These are phyloP conservation scores for Phialemonium atrogriseum DNA, from an alignment of 2,329 filamentous ascomycete genomes.

Conservation along the genomic window DNA sequence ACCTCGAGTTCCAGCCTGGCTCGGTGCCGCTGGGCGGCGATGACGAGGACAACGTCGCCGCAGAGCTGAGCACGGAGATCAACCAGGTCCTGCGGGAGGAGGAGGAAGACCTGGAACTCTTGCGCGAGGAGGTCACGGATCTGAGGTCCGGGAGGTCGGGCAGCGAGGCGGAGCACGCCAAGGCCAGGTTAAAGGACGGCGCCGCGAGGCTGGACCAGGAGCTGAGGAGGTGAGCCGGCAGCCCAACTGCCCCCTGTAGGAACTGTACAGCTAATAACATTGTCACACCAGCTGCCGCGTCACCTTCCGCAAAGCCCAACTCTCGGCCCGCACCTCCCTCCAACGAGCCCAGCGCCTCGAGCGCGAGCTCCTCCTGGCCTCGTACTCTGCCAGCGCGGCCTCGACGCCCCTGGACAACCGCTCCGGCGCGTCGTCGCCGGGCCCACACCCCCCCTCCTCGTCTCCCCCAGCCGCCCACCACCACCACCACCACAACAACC, in stretches of 20 bases:
- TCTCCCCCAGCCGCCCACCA: not conserved
- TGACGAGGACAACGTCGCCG: conserved; percentile 45
- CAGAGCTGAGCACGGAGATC: conserved; percentile 75
- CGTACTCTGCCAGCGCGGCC: conserved; percentile 34
- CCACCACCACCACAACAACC: conserved; percentile 7
- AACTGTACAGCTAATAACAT: not conserved
- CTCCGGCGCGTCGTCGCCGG: conserved; percentile 26
- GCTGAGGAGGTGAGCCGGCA: conserved; percentile 58
- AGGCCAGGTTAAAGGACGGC: conserved; percentile 56
- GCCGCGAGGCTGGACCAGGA: conserved; percentile 61
- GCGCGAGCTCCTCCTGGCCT: conserved; percentile 65
- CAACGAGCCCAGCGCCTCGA: conserved; percentile 68
- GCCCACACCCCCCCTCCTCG: too few relatives aligned
- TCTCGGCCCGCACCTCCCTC: conserved; percentile 68
- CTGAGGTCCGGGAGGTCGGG: conserved; percentile 43
- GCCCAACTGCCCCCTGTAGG: not conserved
- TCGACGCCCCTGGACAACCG: conserved; percentile 13
- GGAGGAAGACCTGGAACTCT: conserved; percentile 74
- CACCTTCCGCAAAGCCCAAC: conserved; percentile 73
- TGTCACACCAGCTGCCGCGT: conserved; percentile 40
- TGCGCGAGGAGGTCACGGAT: conserved; percentile 71
- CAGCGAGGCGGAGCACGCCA: conserved; percentile 52
- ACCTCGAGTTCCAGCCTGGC: conserved; percentile 50
- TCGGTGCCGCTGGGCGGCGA: conserved; percentile 41
- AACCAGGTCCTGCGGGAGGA: conserved; percentile 67